A percentile compares a stretch with the other conserved stretches of the same genome.
These are phyloP conservation scores for Boletus sp. DNA, from an alignment of 768 basidiomycete species.

Conservation along the genomic window DNA sequence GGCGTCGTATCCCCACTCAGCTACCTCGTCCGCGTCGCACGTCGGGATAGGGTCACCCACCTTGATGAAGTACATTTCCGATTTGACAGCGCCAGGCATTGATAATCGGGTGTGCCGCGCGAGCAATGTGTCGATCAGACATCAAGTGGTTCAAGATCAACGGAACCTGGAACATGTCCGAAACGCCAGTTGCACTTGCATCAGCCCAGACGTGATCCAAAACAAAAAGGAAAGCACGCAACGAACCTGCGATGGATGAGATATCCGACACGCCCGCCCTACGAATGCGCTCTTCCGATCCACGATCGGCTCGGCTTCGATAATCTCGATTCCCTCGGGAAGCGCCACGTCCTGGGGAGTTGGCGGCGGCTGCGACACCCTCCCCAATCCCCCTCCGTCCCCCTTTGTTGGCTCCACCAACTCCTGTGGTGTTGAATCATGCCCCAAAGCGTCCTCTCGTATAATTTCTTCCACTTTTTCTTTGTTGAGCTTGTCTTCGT, in stretches of 20 bases:
- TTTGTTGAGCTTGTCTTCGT: constrained; percentile 58
- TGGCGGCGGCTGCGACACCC: not conserved
- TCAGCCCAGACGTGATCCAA: not conserved
- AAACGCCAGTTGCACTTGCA: not conserved
- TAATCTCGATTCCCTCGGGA: constrained; percentile 64
- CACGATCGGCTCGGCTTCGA: constrained; percentile 73
- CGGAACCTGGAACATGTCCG: constrained; percentile 54
- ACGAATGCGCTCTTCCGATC: constrained; percentile 87
- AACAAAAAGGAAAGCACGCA: not conserved
- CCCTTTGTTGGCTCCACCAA: not conserved
- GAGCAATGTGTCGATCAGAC: constrained; percentile 68
- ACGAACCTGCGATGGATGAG: constrained; percentile 70
- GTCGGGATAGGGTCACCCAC: constrained; percentile 35
- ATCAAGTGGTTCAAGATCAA: constrained; percentile 63
- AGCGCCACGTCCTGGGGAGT: constrained; percentile 28
- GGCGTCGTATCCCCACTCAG: not conserved
- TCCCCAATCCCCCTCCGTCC: constrained; percentile 3
- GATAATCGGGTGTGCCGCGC: constrained; percentile 77
- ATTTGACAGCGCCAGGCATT: constrained; percentile 81
- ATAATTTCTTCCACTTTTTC: constrained; percentile 55
- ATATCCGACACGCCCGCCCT: constrained; percentile 79
- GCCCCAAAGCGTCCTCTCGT: constrained; percentile 49
- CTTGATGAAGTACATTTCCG: constrained; percentile 69
- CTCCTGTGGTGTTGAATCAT: constrained; percentile 13
- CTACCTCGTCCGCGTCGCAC: not conserved